Percentiles rank a stretch among this genome's conserved stretches.
phyloP scores from a whole-genome alignment of 1,284 basidiomycete genomes.

The Boletus sp. region DNA sequence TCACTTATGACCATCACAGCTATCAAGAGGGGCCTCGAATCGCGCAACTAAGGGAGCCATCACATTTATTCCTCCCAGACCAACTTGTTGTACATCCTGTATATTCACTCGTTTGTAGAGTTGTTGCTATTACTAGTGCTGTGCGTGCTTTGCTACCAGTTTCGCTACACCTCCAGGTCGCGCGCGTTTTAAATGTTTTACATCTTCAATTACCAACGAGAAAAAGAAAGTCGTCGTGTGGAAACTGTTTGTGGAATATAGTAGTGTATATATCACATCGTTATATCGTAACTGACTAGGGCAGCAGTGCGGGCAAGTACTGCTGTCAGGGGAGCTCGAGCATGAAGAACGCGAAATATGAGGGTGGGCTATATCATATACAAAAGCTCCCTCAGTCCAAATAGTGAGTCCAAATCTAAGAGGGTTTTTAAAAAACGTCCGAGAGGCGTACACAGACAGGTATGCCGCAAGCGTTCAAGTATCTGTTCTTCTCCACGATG shows the following conservation, averaged over 20 bases:
- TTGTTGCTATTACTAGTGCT: constrained; percentile 1
- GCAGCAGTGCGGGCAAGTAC: neutral
- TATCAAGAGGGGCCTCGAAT: constrained; percentile 56
- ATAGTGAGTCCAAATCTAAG: constrained; percentile 30
- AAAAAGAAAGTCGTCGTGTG: neutral
- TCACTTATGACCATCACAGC: constrained; percentile 36
- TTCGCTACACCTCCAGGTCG: neutral
- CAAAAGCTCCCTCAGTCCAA: constrained; percentile 21
- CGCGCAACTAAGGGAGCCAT: constrained; percentile 26
- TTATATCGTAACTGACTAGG: constrained; percentile 26
- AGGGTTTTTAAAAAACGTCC: constrained; percentile 21
- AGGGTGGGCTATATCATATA: constrained; percentile 21
- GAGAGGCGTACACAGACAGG: constrained; percentile 18
- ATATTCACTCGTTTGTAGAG: constrained; percentile 22
- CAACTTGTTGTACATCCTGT: constrained; percentile 16
- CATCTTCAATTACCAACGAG: constrained; percentile 7
- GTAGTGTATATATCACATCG: constrained; percentile 32
- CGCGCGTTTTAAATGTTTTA: neutral
- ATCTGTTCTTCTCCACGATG: constrained; percentile 3
- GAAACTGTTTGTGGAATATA: constrained; percentile 17
- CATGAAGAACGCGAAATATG: constrained; percentile 16
- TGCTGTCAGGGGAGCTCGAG: constrained; percentile 12
- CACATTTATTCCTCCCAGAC: constrained; percentile 5
- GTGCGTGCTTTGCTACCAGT: neutral
- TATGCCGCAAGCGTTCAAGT: constrained; percentile 22